A percentile compares a stretch with the other conserved stretches of the same genome.
These are phyloP conservation scores for Penicillium sp. DNA, from an alignment of 2,329 filamentous ascomycete species.

Conservation along the genomic window DNA sequence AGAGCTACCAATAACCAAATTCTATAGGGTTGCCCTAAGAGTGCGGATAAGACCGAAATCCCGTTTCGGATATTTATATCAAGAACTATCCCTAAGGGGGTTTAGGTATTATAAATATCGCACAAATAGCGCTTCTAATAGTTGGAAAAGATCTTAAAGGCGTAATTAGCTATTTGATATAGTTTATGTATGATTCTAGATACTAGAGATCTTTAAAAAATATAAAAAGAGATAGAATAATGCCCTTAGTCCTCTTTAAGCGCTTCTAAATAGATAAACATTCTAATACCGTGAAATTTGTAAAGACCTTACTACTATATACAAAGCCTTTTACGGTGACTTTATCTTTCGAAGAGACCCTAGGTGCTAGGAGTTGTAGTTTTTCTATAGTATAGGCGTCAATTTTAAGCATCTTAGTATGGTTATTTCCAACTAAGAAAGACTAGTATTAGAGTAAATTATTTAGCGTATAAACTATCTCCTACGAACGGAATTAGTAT, in stretches of 20 bases:
- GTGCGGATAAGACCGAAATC: conserved; percentile 3
- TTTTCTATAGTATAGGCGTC: conserved; percentile 6
- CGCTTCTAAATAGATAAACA: conserved; percentile 6
- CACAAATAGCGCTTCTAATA: conserved; percentile 5
- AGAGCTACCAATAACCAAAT: conserved; percentile 8
- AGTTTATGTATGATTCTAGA: conserved; percentile 12
- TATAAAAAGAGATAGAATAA: conserved; percentile 12
- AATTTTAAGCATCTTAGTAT: conserved; percentile 4
- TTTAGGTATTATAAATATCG: conserved; percentile 1
- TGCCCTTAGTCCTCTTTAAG: conserved; percentile 4
- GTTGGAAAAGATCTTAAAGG: conserved; percentile 6
- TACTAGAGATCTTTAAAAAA: conserved; percentile 16
- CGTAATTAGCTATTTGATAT: conserved; percentile 9
- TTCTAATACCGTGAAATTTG: conserved; percentile 7
- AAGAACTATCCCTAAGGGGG: not conserved
- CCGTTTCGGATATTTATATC: conserved; percentile 8
- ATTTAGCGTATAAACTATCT: conserved; percentile 6
- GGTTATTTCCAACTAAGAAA: conserved; percentile 4
- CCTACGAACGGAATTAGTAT: conserved; percentile 2
- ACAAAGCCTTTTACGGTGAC: conserved; percentile 4
- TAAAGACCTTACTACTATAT: conserved; percentile 8
- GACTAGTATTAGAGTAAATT: conserved; percentile 4
- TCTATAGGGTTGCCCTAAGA: conserved; percentile 3
- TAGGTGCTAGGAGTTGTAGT: conserved; percentile 6
- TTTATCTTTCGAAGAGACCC: conserved; percentile 6